Conservation (phyloP, 2,329 filamentous ascomycete genomes). For the Penicillium sp. region DNA sequence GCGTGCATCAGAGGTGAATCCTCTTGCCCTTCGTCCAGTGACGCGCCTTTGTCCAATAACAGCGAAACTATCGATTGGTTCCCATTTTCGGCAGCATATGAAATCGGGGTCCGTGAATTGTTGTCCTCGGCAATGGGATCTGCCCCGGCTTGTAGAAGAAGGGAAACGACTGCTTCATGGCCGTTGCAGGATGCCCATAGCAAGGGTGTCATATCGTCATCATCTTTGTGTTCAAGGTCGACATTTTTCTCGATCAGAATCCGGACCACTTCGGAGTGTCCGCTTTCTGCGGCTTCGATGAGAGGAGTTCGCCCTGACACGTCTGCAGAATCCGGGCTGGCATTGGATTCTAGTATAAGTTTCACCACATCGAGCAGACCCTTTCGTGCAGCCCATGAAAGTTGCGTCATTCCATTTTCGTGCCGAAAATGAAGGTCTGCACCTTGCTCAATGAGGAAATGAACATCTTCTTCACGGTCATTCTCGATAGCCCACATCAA, state of each 20-base stretch:
- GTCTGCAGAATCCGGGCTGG: not conserved
- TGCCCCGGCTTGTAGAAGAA: not conserved
- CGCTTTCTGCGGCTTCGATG: not conserved
- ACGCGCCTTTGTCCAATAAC: not conserved
- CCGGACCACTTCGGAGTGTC: not conserved
- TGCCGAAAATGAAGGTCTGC: not conserved
- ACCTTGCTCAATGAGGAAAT: not conserved
- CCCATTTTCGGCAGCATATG: not conserved
- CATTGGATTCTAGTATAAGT: not conserved
- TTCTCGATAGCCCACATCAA: not conserved
- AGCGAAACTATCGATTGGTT: not conserved
- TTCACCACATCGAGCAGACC: not conserved
- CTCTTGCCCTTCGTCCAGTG: not conserved
- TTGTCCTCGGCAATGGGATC: not conserved
- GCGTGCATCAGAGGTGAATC: not conserved
- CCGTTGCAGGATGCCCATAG: not conserved
- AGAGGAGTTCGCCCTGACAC: not conserved
- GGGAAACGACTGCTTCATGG: not conserved
- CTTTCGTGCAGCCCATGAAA: not conserved
- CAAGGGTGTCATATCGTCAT: not conserved
- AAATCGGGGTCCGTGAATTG: not conserved
- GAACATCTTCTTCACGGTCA: not conserved
- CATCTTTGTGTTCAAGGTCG: not conserved
- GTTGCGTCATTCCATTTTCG: not conserved
- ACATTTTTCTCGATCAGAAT: not conserved